These are phyloP conservation scores for Fusarium incarnatum DNA, from an alignment of 2,329 filamentous ascomycete genomes.

Conservation along the genomic window DNA sequence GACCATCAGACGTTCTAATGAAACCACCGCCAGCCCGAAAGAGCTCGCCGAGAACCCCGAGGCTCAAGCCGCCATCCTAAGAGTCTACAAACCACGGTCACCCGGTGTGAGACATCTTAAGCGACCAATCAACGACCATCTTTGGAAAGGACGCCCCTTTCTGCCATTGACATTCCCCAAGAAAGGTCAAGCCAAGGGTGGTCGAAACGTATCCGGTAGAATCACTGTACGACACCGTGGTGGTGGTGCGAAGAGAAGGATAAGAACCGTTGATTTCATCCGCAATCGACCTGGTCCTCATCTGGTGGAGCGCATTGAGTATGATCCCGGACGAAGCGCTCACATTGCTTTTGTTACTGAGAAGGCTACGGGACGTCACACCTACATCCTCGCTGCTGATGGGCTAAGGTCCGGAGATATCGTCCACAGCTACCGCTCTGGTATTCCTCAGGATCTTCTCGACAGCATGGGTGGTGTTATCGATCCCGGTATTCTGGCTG, in stretches of 20 bases:
- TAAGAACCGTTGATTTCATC: slow-evolving; percentile 90
- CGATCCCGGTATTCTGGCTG: slow-evolving; percentile 94
- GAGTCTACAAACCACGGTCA: slow-evolving; percentile 93
- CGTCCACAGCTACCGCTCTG: slow-evolving; percentile 90
- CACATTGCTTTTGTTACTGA: slow-evolving; percentile 90
- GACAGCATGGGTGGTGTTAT: slow-evolving; percentile 92
- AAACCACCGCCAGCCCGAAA: slow-evolving; percentile 36
- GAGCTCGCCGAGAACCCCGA: slow-evolving; percentile 44
- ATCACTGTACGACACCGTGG: slow-evolving; percentile 93
- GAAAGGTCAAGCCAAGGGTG: slow-evolving; percentile 92
- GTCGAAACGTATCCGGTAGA: slow-evolving; percentile 86
- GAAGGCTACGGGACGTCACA: slow-evolving; percentile 78
- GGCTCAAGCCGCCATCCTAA: slow-evolving; percentile 64
- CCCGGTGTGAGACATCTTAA: slow-evolving; percentile 92
- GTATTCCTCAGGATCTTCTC: slow-evolving; percentile 87
- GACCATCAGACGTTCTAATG: slow-evolving; percentile 41
- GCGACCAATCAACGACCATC: slow-evolving; percentile 92
- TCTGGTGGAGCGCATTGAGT: slow-evolving; percentile 91
- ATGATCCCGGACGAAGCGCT: slow-evolving; percentile 91
- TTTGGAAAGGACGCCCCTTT: slow-evolving; percentile 93
- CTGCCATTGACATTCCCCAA: slow-evolving; percentile 88
- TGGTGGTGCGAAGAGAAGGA: slow-evolving; percentile 90
- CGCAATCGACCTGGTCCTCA: slow-evolving; percentile 84
- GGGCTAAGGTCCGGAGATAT: slow-evolving; percentile 92
- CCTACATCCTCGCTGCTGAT: slow-evolving; percentile 95